These are phyloP conservation scores for Magnolia kwangsiensis DNA, from an alignment of 164 flowering plant genomes.

Conservation along the genomic window DNA sequence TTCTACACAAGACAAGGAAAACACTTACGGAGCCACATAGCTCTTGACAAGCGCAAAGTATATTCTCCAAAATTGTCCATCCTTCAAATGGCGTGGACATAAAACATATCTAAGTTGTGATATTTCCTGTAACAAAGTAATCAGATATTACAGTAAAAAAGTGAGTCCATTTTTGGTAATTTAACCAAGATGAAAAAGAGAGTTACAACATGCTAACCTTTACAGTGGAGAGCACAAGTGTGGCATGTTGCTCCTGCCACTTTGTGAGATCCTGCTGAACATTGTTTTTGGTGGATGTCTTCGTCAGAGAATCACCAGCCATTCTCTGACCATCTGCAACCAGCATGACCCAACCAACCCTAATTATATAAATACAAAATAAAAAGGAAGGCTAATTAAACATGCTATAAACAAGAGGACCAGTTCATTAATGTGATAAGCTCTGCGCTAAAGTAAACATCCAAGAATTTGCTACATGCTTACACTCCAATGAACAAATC, in stretches of 20 bases:
- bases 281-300: slow-evolving; percentile 22
- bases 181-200: background rate
- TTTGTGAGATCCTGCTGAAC: slow-evolving; percentile 63
- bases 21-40: slow-evolving; percentile 75
- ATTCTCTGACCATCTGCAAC: background rate
- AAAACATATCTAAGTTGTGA: slow-evolving; percentile 76
- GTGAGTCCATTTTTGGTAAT: background rate
- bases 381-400: slow-evolving; percentile 7
- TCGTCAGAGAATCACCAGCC: slow-evolving; percentile 12
- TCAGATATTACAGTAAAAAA: background rate
- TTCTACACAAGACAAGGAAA: background rate
- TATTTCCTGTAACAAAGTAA: slow-evolving; percentile 55
- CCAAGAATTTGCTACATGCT: no score
- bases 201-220: slow-evolving; percentile 38
- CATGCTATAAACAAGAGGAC: background rate
- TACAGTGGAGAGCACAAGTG: slow-evolving; percentile 58
- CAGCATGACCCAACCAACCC: background rate
- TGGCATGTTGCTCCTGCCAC: slow-evolving; percentile 85
- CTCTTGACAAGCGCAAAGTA: slow-evolving; percentile 75
- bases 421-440: no score
- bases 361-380: slow-evolving; percentile 28
- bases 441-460: no score
- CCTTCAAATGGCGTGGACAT: slow-evolving; percentile 83
- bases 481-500: no score
- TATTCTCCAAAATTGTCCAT: slow-evolving; percentile 85